These are phyloP conservation scores for Trichosporon asahii DNA, from an alignment of 1,284 basidiomycete species.

Conservation along the genomic window DNA sequence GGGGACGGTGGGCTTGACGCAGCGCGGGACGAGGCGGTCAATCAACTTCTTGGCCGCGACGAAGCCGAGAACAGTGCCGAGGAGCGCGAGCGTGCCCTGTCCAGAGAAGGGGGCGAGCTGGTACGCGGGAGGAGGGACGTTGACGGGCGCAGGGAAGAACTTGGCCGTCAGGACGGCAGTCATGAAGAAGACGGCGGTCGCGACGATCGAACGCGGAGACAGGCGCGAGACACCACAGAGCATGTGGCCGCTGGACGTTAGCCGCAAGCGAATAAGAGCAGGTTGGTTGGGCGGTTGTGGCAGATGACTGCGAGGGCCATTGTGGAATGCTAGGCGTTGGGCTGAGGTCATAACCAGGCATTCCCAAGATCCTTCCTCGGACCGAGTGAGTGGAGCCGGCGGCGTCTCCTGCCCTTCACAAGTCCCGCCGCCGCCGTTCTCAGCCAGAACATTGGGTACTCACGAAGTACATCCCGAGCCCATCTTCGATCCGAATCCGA, in stretches of 20 bases:
- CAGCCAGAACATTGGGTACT: background rate
- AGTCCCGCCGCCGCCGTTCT: too few species aligned
- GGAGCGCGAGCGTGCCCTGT: constrained; percentile 51
- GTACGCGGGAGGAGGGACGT: constrained; percentile 19
- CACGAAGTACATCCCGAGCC: constrained; percentile 40
- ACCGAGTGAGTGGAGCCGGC: background rate
- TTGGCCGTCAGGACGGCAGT: constrained; percentile 56
- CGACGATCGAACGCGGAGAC: constrained; percentile 57
- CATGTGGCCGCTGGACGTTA: constrained; percentile 59
- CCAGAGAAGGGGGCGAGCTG: constrained; percentile 12
- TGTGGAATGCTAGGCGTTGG: background rate
- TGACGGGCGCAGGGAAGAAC: constrained; percentile 42
- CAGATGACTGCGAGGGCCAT: background rate
- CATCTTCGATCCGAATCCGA: constrained; percentile 64
- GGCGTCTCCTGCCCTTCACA: too few species aligned
- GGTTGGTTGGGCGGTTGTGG: background rate
- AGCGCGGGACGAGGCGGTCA: constrained; percentile 1
- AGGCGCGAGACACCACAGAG: constrained; percentile 63
- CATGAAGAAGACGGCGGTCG: constrained; percentile 60
- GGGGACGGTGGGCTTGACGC: background rate
- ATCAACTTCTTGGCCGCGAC: background rate
- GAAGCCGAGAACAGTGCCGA: constrained; percentile 55
- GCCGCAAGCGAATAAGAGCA: background rate
- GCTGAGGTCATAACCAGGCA: background rate
- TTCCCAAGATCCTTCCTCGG: too few species aligned